Evolutionary conservation across 495 filamentous ascomycete genomes (phyloP).

Genomic region (Hypomontagnella submonticulosa): DNA sequence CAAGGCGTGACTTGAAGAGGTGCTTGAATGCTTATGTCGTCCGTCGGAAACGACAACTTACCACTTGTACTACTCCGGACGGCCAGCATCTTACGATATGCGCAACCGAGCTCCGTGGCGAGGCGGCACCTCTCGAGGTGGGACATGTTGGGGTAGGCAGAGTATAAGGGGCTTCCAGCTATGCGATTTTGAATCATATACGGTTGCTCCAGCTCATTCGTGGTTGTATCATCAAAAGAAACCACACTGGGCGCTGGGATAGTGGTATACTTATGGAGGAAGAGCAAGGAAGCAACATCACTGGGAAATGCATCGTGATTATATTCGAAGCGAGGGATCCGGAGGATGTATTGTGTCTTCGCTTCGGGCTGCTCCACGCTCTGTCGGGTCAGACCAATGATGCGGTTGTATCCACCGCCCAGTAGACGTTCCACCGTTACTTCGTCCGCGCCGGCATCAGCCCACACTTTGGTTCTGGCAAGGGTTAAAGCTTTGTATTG

Average conservation of each 20-base stretch:
- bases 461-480: constrained; percentile 14
- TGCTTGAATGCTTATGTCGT: background rate
- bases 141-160: background rate
- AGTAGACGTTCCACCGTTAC: constrained; percentile 9
- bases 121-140: constrained; percentile 13
- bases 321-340: constrained; percentile 8
- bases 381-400: constrained; percentile 3
- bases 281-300: background rate
- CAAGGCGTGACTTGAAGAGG: background rate
- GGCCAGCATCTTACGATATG: constrained; percentile 1
- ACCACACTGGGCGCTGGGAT: constrained; percentile 9
- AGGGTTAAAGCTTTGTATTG: constrained; percentile 2
- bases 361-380: background rate
- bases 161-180: constrained; percentile 4
- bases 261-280: background rate
- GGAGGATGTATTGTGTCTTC: constrained; percentile 12
- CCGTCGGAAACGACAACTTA: background rate
- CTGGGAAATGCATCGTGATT: background rate
- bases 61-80: background rate
- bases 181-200: constrained; percentile 19
- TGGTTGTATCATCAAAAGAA: background rate
- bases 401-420: constrained; percentile 19
- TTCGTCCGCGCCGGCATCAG: constrained; percentile 17
- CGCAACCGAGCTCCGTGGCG: constrained; percentile 16
- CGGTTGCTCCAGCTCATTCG: constrained; percentile 6